Evolutionary conservation across 2,329 filamentous ascomycete genomes (phyloP).

Genomic region (Epichloe scottii): DNA sequence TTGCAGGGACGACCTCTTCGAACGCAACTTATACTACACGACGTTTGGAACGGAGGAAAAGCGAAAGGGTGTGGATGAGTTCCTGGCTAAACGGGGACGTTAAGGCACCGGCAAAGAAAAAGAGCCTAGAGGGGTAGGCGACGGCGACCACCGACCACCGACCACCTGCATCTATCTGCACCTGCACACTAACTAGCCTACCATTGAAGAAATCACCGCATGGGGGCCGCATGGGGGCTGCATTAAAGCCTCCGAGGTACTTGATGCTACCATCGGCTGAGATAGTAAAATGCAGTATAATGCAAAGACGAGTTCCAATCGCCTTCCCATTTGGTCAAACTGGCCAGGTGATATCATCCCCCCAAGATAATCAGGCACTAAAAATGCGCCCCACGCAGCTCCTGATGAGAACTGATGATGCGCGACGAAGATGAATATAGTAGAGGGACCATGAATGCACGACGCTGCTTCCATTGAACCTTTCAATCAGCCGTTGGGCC

Average conservation of each 20-base stretch:
- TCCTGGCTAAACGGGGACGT: slow-evolving; percentile 14
- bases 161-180: neutral
- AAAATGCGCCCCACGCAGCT: neutral
- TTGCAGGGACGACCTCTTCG: slow-evolving; percentile 19
- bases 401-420: neutral
- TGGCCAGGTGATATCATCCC: neutral
- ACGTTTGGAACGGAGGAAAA: slow-evolving; percentile 22
- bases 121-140: no score
- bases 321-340: neutral
- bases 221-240: slow-evolving; percentile 1
- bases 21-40: slow-evolving; percentile 23
- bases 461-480: neutral
- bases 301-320: neutral
- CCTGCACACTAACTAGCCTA: slow-evolving; percentile 2
- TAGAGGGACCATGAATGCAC: neutral
- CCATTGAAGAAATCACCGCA: slow-evolving; percentile 3
- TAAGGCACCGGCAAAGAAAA: neutral
- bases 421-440: neutral
- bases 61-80: slow-evolving; percentile 15
- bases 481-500: no score
- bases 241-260: neutral
- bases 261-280: neutral
- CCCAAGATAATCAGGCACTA: neutral
- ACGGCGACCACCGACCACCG: neutral
- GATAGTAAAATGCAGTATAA: neutral